phyloP scores from a whole-genome alignment of 73 alveolate species.

The Tetrahymena malaccensis region DNA sequence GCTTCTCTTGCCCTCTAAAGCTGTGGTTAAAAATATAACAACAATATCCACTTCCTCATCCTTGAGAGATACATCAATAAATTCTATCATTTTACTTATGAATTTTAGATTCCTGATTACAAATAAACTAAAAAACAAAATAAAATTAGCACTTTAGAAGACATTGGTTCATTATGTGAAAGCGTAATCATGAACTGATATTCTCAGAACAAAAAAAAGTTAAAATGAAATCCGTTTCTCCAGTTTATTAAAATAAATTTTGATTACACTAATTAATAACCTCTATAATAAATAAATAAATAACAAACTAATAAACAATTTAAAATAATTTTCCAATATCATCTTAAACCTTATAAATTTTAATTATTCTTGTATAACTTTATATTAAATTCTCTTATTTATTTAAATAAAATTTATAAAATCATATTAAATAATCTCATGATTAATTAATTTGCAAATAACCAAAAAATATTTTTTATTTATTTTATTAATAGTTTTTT shows the following conservation, averaged over 20 bases:
- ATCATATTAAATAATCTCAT: too few relatives aligned
- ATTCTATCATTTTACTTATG: not conserved
- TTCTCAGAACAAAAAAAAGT: too few relatives aligned
- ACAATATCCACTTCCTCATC: not conserved
- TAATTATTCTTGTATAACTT: not conserved
- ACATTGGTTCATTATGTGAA: not conserved
- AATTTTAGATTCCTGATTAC: not conserved
- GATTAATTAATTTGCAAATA: too few relatives aligned
- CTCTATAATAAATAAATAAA: too few relatives aligned
- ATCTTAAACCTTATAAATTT: not conserved
- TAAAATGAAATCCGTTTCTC: too few relatives aligned
- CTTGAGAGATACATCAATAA: not conserved
- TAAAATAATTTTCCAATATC: not conserved
- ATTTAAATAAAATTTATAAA: too few relatives aligned
- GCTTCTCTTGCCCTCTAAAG: not conserved
- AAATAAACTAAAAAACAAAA: not conserved
- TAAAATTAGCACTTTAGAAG: not conserved
- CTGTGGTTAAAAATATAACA: not conserved
- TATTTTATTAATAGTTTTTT: too few relatives aligned
- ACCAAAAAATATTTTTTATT: too few relatives aligned
- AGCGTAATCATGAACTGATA: not conserved
- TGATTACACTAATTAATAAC: too few relatives aligned
- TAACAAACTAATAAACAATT: too few relatives aligned
- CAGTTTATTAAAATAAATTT: too few relatives aligned
- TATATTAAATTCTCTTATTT: too few relatives aligned